Base-by-base conservation (phyloP, 1,139 yeast genomes). In the Suhomyces bokatorum region DNA sequence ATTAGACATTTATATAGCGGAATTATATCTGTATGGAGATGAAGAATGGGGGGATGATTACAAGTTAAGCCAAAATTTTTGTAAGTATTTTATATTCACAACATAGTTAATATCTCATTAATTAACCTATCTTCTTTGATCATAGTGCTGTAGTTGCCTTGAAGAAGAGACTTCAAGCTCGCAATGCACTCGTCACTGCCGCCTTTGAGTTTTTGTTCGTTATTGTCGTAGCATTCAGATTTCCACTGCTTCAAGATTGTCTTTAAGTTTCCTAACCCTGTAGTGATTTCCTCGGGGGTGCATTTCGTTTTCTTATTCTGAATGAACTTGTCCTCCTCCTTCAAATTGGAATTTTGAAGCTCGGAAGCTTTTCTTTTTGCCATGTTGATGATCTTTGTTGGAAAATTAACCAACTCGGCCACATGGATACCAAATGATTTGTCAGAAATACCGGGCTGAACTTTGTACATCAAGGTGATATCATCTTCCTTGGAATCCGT, bases 381-480 rank as follows among this genome's bases (percentile, higher is more conserved):
- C 98, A 93, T 93, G 45, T 81, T 78, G 41, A 93, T 81, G 39
- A 93, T 93, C 62, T 91, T 91, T 26, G 73, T 70, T 1, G 99
- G 99, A 63, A 93, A 93, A 53, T 87, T 85, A 30, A 93, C 98
- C 37, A 91, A 81, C 64, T 93, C 98, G 0, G 99, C 98, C 34
- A 93, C 99, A 63, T 93, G 96, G 39, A 93, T 90, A 66, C 99
- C 99, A 67, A 93, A 93, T 0, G 97, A 90, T 62, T 90, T 95
- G 60, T 90, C 96, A 3, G 96, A 83, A 44, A 90, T 80, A 12
- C 99, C 99, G 1, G 88, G 87, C 54, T 88, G 97, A 13, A 93
- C 97, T 58, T 85, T 87, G 66, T 91, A 93, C 57, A 93, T 72
- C 52, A 93, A 73, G 0, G 98, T 90, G 51, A 93, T 89, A 55